These are phyloP conservation scores for Lepidium africanum DNA, from an alignment of 345 rosid species.

Conservation along the genomic window DNA sequence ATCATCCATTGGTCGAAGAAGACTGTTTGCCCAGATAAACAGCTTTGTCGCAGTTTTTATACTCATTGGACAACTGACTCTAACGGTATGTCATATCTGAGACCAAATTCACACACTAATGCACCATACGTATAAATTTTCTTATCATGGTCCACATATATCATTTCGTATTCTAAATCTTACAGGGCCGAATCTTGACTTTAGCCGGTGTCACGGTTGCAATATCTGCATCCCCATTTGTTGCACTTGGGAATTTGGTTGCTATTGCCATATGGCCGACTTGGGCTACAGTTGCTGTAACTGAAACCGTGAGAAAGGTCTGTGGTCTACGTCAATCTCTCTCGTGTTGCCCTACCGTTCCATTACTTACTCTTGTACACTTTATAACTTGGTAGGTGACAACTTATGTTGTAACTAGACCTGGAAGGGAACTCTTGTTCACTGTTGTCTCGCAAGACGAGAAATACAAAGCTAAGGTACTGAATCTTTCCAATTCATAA, in stretches of 20 bases:
- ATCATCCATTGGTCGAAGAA: conserved; percentile 75
- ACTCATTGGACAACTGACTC: conserved; percentile 82
- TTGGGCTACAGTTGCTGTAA: conserved; percentile 69
- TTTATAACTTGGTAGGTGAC: conserved; percentile 48
- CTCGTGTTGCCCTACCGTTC: neutral
- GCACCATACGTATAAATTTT: neutral
- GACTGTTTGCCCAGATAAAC: conserved; percentile 83
- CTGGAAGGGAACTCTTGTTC: conserved; percentile 89
- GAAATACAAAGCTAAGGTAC: conserved; percentile 91
- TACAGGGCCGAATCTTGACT: conserved; percentile 80
- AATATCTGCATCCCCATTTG: conserved; percentile 71
- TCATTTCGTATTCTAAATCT: neutral
- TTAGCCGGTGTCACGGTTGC: conserved; percentile 71
- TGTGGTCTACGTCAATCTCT: neutral
- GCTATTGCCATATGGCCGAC: conserved; percentile 85
- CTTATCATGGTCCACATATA: neutral
- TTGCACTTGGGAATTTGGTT: conserved; percentile 62
- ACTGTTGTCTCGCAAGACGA: conserved; percentile 90
- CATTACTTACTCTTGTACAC: neutral
- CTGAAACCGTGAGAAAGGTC: conserved; percentile 92
- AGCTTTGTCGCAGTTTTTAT: conserved; percentile 91
- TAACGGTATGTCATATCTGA: conserved; percentile 44
- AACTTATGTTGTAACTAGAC: conserved; percentile 78
- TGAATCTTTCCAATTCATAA: neutral
- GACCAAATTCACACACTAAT: neutral